phyloP scores from a whole-genome alignment of 495 filamentous ascomycete genomes.

The Penicillium psychrofluorescens region DNA sequence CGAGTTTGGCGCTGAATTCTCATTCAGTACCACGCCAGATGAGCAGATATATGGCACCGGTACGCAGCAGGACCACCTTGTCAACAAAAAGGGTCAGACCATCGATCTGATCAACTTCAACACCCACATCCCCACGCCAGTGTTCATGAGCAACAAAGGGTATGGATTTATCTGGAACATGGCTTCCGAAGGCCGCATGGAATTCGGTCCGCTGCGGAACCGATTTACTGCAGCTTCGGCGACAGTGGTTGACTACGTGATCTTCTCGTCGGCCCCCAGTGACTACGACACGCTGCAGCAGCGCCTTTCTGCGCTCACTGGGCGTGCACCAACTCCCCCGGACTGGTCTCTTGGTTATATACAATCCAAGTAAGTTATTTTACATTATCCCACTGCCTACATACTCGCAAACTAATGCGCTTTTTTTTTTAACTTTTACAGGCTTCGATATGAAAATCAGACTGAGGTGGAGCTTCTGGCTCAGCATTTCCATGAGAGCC shows the following conservation, averaged over 20 bases:
- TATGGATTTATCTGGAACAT: conserved; percentile 25
- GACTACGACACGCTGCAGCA: conserved; percentile 22
- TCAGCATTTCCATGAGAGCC: conserved; percentile 9
- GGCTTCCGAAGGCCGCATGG: conserved; percentile 21
- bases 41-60: conserved; percentile 25
- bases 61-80: conserved; percentile 21
- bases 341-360: conserved; percentile 24
- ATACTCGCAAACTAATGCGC: too few relatives aligned
- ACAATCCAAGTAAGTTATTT: conserved; percentile 15
- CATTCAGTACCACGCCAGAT: conserved; percentile 20
- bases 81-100: conserved; percentile 20
- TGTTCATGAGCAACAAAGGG: conserved; percentile 23
- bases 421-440: too few relatives aligned
- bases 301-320: conserved; percentile 18
- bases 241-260: conserved; percentile 21
- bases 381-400: too few relatives aligned
- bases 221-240: conserved; percentile 15
- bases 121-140: conserved; percentile 18
- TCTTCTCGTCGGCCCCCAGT: conserved; percentile 10
- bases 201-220: conserved; percentile 16
- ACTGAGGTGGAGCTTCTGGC: conserved; percentile 17
- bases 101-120: conserved; percentile 24
- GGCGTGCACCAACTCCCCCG: conserved; percentile 19
- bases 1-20: conserved; percentile 20
- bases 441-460: conserved; percentile 25